Base-by-base conservation (phyloP, 306 rosid species). In the Lathyrus tuberosus region DNA sequence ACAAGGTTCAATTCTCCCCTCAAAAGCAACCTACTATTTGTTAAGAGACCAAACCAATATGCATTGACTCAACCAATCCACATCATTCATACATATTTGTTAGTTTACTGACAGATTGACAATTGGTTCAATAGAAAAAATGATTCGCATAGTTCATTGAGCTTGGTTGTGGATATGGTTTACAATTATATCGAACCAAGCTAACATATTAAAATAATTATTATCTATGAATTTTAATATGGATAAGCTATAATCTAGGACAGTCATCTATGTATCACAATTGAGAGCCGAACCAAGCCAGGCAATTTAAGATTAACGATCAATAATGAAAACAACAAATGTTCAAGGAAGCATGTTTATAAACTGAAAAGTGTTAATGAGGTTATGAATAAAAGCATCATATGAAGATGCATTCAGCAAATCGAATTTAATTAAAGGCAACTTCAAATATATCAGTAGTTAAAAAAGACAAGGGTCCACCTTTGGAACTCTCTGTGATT, bases 401-500 rank as follows among this genome's bases (percentile, higher is more conserved):
- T 37, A 31, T 18, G 41, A 43, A 44, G 62, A 44, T 33, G 75
- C 46, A 35, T 67, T 59, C 52, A 43, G 31, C 5, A 56, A 65
- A 48, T 70, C 18, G 10, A 65, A 33, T n/a, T 68, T 41, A 11
- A 72, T 53, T 5, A 70, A 41, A 47, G 60, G 41, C 31, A 69
- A 14, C 52, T 38, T 61, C 67, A 31, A 58, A 37, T 47, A 67
- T 65, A 46, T 31, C 46, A 46, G 26, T 74, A 60, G 59, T 57
- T 24, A 48, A 72, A 70, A 48, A 56, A 15, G 24, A 69, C 63
- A 71, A 53, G 53, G 47, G 26, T 5, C 24, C 51, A 91, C 97
- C 99, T 86, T 88, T 91, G 41, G 96, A 85, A 46, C 72, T 82
- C 73, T 91, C 97, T 54, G 79, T 83, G 72, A 90, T 82, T 72